Evolutionary conservation across 805 yeast species (phyloP), one percentile per base, ranked within the genome.

Genomic region (Starmerella stigmatis): DNA sequence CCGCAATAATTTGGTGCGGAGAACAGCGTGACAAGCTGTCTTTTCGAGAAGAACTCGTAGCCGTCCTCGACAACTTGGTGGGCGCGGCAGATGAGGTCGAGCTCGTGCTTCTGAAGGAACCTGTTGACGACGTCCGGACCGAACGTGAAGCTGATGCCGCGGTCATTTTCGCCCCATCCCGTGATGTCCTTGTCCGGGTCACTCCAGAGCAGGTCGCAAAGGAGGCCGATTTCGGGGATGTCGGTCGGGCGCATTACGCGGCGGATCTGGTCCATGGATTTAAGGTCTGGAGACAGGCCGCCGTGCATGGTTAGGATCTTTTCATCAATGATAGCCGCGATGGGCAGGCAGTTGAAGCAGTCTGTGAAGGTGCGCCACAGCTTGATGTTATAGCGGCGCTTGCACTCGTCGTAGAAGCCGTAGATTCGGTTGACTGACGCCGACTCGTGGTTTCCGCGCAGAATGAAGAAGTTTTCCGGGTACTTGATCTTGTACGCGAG

Each of bases 61-160:
- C 98, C 98, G 67, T 89, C 98, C 70, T 89, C 98, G 50, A 89
- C 98, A 53, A 89, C 98, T 70, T 89, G 97, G 73, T 89, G 98
- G 38, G 97, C 97, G 64, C 98, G 78, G 70, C 97, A 92, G 60
- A 89, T 88, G 61, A 89, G 77, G 67, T 92, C 97, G 92, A 89
- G 84, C 64, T 89, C 97, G 66, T 89, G 97, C 62, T 86, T 88
- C 65, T 89, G 96, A 64, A 92, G 70, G 64, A 89, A 89, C 67
- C 97, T 75, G 55, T 94, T 83, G 44, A 89, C 97, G 44, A 89
- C 97, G 65, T 89, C 98, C 9, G 97, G 97, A n/a, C 97, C 97
- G 68, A 92, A 89, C n/a, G 97, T 89, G 67, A 88, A 89, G 21
- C 96, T 86, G 51, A 89, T 97, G 63, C 97, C 97, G 69, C 98